phyloP scores from a whole-genome alignment of 1,139 yeast species.

The Kodamaea sp. region DNA sequence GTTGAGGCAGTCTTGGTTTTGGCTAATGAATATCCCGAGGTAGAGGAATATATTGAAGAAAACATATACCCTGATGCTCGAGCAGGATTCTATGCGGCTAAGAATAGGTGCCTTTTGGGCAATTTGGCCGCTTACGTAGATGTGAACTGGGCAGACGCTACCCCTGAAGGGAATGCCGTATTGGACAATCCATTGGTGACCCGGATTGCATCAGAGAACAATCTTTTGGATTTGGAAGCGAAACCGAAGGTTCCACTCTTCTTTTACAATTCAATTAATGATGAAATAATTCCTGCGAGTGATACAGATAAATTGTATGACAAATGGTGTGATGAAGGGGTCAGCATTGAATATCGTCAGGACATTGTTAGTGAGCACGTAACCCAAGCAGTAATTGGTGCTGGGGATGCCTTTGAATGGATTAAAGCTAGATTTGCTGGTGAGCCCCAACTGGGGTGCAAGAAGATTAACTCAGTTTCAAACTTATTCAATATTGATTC shows the following conservation, averaged over 20 bases:
- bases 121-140: neutral
- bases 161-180: too few relatives aligned
- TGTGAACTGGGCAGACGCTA: neutral
- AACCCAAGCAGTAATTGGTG: conserved; percentile 14
- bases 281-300: neutral
- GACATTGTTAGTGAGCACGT: conserved; percentile 12
- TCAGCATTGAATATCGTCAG: conserved; percentile 7
- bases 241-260: conserved; percentile 15
- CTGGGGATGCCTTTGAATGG: conserved; percentile 18
- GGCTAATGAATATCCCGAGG: conserved; percentile 26
- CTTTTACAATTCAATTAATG: conserved; percentile 2
- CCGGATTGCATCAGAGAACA: neutral
- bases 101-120: neutral
- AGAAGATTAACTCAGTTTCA: conserved; percentile 1
- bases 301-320: conserved; percentile 9
- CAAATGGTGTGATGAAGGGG: conserved; percentile 8
- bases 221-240: conserved; percentile 2
- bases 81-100: neutral
- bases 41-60: conserved; percentile 17
- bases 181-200: too few relatives aligned
- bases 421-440: conserved; percentile 9
- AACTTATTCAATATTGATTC: conserved; percentile 4
- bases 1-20: conserved; percentile 28
- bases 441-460: conserved; percentile 3
- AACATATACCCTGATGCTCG: conserved; percentile 25